Evolutionary conservation across 2,329 filamentous ascomycete species (phyloP), one percentile per base, ranked within the genome.

Genomic region (Diaporthe amygdali): DNA sequence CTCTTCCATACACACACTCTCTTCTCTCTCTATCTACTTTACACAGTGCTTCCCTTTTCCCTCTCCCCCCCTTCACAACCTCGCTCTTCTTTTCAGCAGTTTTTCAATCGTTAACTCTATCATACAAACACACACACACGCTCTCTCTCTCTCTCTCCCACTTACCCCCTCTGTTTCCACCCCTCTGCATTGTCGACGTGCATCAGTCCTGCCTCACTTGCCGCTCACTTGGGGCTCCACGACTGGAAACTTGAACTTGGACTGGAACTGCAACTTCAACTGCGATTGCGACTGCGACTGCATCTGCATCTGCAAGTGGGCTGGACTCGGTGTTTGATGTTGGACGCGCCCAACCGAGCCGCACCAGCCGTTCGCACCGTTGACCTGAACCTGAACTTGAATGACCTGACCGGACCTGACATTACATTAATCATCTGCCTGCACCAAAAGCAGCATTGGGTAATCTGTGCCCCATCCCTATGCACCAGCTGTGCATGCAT

Each of bases 141-240:
- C 41, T 15, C 20, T 9, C 15, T 37, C 55, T 15, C 25, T 44
- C 55, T 9, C n/a, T 22, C n/a, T n/a, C 15, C 17, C 30, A 15
- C 49, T n/a, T 20, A 14, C 37, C 37, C 20, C 6, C 52, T 37
- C 32, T 22, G 20, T 46, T 25, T 63, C 39, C 14, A n/a, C 32
- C 14, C 14, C 22, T 52, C 32, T 41, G 25, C 10, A 27, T 59
- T 25, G 37, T 20, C 37, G 46, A 32, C 22, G 9, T 66, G 54
- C 27, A 46, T 72, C 61, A 44, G 37, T 67, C n/a, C 46, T 66
- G 61, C 54, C 41, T 70, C 68, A 67, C 61, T 55, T 72, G 52
- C 46, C 61, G 47, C 71, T 67, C 44, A 63, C 20, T 32, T 15
- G 32, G n/a, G 10, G 17, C 25, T 47, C 34, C 32, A 54, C 32